Evolutionary conservation across 1,284 basidiomycete species (phyloP).

Genomic region (Porogramme epimiltina): DNA sequence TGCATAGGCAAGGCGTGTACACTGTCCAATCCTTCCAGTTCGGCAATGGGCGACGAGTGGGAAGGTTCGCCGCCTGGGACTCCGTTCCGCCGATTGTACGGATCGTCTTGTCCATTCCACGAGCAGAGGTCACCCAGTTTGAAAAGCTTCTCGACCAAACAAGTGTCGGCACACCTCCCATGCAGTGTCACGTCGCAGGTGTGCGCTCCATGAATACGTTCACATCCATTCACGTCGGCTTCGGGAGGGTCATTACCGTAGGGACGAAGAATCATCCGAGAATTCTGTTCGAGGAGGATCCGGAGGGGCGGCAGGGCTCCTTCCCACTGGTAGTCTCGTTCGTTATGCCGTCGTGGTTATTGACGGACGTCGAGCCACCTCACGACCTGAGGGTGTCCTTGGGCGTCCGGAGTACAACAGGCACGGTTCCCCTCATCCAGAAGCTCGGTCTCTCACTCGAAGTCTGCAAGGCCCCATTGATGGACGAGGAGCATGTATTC

Average conservation of each 20-base stretch:
- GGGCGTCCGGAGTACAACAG: slow-evolving; percentile 30
- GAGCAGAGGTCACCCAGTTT: slow-evolving; percentile 30
- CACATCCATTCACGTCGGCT: slow-evolving; percentile 32
- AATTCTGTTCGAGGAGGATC: slow-evolving; percentile 38
- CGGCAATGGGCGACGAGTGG: slow-evolving; percentile 3
- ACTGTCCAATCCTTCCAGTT: slow-evolving; percentile 13
- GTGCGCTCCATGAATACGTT: slow-evolving; percentile 30
- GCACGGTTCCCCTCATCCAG: slow-evolving; percentile 10
- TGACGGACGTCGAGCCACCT: slow-evolving; percentile 30
- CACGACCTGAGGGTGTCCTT: slow-evolving; percentile 28
- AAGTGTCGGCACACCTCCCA: slow-evolving; percentile 28
- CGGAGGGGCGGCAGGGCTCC: slow-evolving; percentile 31
- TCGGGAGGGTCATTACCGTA: slow-evolving; percentile 29
- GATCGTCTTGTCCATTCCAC: slow-evolving; percentile 39
- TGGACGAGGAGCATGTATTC: slow-evolving; percentile 34
- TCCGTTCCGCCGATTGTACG: slow-evolving; percentile 29
- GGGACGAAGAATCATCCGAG: slow-evolving; percentile 27
- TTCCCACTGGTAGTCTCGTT: slow-evolving; percentile 40
- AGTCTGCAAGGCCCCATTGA: slow-evolving; percentile 33
- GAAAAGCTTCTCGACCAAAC: slow-evolving; percentile 11
- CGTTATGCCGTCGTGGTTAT: slow-evolving; percentile 28
- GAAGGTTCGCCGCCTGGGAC: slow-evolving; percentile 32
- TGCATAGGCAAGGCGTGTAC: slow-evolving; percentile 37
- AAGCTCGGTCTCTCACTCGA: slow-evolving; percentile 31
- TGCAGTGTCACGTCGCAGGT: slow-evolving; percentile 33